Evolutionary conservation across 2,329 filamentous ascomycete species (phyloP).

Genomic region (Pyricularia pennisetigena): DNA sequence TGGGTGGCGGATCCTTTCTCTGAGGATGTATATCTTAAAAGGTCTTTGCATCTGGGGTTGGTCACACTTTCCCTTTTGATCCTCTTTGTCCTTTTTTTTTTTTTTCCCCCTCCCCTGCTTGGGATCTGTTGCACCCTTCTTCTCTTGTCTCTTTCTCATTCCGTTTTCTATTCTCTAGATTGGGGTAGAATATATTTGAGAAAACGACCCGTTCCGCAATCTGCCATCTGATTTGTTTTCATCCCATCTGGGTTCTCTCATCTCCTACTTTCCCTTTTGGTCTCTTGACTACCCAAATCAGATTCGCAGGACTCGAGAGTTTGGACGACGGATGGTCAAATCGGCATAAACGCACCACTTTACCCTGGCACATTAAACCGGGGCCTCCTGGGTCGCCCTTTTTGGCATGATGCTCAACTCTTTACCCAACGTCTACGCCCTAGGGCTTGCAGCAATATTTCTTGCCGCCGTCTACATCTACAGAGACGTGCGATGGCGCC

Average conservation of each 20-base stretch:
- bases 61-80: not conserved
- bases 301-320: not conserved
- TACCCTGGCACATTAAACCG: no score
- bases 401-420: not conserved
- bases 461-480: constrained; percentile 1
- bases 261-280: not conserved
- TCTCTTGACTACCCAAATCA: not conserved
- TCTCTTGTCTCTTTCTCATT: not conserved
- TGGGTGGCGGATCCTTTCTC: not conserved
- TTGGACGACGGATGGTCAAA: not conserved
- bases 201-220: not conserved
- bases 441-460: not conserved
- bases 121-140: not conserved
- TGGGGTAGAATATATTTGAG: not conserved
- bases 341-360: not conserved
- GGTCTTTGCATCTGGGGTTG: not conserved
- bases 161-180: not conserved
- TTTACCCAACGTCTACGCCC: not conserved
- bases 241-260: not conserved
- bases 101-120: no score
- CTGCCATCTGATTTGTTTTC: not conserved
- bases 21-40: not conserved
- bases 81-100: not conserved
- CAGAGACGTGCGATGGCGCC: constrained; percentile 8
- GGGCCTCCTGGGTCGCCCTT: not conserved